Percentiles rank a stretch among this genome's conserved stretches.
Evolutionary conservation across 1,284 basidiomycete species (phyloP).

Genomic region (Peniophora sp.): DNA sequence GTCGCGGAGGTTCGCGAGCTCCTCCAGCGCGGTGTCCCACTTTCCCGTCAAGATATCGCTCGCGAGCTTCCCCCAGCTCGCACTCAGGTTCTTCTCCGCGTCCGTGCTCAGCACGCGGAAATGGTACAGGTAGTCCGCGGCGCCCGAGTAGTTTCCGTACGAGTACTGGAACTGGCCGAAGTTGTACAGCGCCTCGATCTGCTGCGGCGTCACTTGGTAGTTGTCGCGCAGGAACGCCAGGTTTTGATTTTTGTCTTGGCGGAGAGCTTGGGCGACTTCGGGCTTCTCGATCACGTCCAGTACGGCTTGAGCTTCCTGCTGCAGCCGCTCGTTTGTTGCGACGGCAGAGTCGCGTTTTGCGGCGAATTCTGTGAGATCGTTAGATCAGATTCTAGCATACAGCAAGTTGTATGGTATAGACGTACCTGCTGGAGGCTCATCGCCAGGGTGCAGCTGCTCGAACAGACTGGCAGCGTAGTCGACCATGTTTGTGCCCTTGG

Average conservation of each 20-base stretch:
- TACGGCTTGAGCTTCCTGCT: conserved; percentile 87
- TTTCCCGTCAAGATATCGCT: conserved; percentile 92
- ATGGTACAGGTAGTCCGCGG: conserved; percentile 97
- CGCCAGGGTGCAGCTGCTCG: conserved; percentile 66
- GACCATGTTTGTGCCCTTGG: conserved; percentile 95
- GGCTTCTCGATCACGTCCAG: conserved; percentile 96
- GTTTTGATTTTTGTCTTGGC: conserved; percentile 97
- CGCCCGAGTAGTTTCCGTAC: conserved; percentile 92
- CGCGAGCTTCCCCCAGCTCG: conserved; percentile 97
- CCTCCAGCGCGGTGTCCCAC: conserved; percentile 91
- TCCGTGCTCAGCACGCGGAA: conserved; percentile 97
- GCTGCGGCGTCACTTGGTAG: conserved; percentile 89
- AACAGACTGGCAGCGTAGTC: conserved; percentile 83
- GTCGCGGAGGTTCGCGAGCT: conserved; percentile 90
- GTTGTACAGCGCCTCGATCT: conserved; percentile 95
- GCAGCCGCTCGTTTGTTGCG: conserved; percentile 75
- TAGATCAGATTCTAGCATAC: conserved; percentile 2
- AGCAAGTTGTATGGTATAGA: conserved; percentile 5
- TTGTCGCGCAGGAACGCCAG: conserved; percentile 90
- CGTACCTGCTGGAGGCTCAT: conserved; percentile 60
- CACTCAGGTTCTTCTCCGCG: conserved; percentile 84
- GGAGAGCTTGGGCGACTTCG: conserved; percentile 82
- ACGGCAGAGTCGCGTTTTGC: conserved; percentile 76
- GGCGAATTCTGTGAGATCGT: conserved; percentile 58
- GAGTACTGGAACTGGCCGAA: conserved; percentile 99